Evolutionary conservation across 371 early-diverging fungal genomes (phyloP).

Genomic region (Mucor circinelloides): DNA sequence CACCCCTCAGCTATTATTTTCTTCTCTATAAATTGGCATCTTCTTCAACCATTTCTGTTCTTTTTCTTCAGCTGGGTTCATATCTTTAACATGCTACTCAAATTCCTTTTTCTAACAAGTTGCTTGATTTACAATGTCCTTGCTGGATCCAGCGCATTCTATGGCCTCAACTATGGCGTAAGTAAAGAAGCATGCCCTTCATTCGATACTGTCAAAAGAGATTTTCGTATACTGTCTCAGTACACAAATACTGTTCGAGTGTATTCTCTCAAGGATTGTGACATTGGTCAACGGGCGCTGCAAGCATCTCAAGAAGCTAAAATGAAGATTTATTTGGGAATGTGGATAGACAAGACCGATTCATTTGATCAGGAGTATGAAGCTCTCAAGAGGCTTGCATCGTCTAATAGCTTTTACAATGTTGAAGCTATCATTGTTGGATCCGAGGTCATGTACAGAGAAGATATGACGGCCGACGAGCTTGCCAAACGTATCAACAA

Average conservation of each 20-base stretch:
- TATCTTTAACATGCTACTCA: neutral
- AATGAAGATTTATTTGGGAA: constrained; percentile 56
- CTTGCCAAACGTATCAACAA: constrained; percentile 35
- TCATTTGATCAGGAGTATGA: constrained; percentile 50
- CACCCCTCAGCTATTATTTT: neutral
- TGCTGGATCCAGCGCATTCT: constrained; percentile 22
- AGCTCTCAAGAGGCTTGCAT: constrained; percentile 40
- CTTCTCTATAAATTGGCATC: neutral
- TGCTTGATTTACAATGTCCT: neutral
- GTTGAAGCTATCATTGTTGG: constrained; percentile 62
- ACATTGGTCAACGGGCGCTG: constrained; percentile 59
- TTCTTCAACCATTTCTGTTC: neutral
- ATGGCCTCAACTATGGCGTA: constrained; percentile 61
- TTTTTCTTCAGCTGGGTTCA: neutral
- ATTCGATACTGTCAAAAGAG: constrained; percentile 44
- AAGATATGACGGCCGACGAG: constrained; percentile 38
- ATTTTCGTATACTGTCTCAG: constrained; percentile 42
- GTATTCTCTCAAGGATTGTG: constrained; percentile 55
- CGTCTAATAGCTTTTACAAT: constrained; percentile 18
- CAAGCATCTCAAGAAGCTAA: constrained; percentile 55
- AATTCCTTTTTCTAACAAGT: neutral
- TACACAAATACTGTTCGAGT: constrained; percentile 59
- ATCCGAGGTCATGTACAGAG: constrained; percentile 63
- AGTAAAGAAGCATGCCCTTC: constrained; percentile 52
- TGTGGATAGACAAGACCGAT: constrained; percentile 59